These are phyloP conservation scores for Solanum habrochaites DNA, from an alignment of 257 asterid genomes.

Conservation along the genomic window DNA sequence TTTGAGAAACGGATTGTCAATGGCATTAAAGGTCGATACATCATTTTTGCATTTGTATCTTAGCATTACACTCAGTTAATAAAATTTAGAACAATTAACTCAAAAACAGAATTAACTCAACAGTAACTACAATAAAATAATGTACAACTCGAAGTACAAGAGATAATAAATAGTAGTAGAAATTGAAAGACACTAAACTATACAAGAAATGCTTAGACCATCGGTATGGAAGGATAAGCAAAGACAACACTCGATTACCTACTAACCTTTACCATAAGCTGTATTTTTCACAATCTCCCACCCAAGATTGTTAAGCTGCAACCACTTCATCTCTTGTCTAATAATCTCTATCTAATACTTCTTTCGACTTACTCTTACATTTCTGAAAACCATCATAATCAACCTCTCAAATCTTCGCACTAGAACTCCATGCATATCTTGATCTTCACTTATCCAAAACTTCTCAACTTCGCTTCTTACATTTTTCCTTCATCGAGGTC, in stretches of 20 bases:
- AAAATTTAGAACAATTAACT: no score
- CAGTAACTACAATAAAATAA: no score
- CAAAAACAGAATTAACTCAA: not conserved
- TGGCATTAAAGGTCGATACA: no score
- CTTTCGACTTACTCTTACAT: not conserved
- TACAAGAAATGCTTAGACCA: not conserved
- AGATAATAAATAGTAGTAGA: not conserved
- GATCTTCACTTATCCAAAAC: not conserved
- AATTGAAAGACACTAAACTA: not conserved
- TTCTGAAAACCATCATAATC: no score
- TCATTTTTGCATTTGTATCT: no score
- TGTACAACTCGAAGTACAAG: not conserved
- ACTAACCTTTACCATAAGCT: not conserved
- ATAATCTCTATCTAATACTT: not conserved
- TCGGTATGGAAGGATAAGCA: not conserved
- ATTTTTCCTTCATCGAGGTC: not conserved
- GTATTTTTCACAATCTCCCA: not conserved
- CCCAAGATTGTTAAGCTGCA: not conserved
- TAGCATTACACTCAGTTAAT: not conserved
- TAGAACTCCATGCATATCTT: not conserved
- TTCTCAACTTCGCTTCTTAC: not conserved
- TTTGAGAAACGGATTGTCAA: not conserved
- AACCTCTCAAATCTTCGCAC: not conserved
- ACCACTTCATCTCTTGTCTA: not conserved
- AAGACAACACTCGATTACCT: not conserved